Conservation (phyloP, 2,329 filamentous ascomycete genomes). For the Cordyceps militaris region DNA sequence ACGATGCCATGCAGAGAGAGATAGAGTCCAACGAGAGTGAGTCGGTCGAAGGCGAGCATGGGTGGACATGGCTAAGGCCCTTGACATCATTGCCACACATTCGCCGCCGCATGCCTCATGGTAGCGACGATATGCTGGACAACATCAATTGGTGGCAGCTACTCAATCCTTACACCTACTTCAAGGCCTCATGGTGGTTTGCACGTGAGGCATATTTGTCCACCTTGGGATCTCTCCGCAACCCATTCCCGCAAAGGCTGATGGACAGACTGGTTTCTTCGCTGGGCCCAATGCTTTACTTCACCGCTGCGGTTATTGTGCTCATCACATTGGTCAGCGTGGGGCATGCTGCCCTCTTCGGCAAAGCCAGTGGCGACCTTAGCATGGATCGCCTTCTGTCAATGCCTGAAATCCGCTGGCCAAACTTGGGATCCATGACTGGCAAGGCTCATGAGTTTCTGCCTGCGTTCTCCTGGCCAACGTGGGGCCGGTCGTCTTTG, state of each 20-base stretch:
- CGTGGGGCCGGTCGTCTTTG: not conserved
- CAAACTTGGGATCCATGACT: constrained; percentile 14
- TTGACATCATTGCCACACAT: constrained; percentile 15
- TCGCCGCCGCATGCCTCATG: constrained; percentile 10
- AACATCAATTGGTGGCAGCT: constrained; percentile 21
- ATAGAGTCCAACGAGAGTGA: constrained; percentile 14
- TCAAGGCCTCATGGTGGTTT: constrained; percentile 21
- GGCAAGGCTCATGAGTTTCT: constrained; percentile 15
- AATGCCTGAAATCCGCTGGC: constrained; percentile 14
- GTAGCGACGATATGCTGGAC: constrained; percentile 10
- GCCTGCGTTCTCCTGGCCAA: constrained; percentile 8
- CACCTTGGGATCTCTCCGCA: constrained; percentile 14
- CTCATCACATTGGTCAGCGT: constrained; percentile 7
- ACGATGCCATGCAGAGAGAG: constrained; percentile 19
- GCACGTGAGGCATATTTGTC: constrained; percentile 17
- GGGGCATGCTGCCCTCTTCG: constrained; percentile 2
- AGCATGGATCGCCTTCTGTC: constrained; percentile 2
- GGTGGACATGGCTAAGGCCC: constrained; percentile 19
- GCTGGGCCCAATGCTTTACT: constrained; percentile 2
- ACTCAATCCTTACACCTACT: constrained; percentile 26
- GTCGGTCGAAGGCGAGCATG: constrained; percentile 14
- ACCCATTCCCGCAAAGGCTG: constrained; percentile 10
- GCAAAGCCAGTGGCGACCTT: constrained; percentile 10
- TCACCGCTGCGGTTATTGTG: not conserved
- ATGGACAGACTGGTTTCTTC: constrained; percentile 14